Conservation (phyloP, 768 basidiomycete species). For the Termitomyces sp. region DNA sequence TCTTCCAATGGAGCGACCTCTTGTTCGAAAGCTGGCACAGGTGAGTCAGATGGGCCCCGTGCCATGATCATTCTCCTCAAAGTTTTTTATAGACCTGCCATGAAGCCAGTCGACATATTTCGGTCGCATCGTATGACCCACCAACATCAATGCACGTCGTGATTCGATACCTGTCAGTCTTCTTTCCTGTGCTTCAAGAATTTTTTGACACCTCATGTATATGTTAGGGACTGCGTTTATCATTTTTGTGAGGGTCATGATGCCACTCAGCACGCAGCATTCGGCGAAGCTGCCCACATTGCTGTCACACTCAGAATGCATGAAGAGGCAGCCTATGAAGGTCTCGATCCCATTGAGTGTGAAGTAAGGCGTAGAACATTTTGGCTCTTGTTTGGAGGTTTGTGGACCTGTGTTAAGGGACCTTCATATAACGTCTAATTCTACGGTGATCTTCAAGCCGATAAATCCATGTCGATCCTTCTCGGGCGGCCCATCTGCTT, state of each 20-base stretch:
- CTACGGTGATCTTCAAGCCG: conserved; percentile 41
- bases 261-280: conserved; percentile 81
- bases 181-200: neutral
- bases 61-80: neutral
- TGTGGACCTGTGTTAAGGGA: conserved; percentile 15
- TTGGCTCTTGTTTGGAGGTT: conserved; percentile 88
- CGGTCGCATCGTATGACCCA: conserved; percentile 77
- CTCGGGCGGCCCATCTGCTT: conserved; percentile 81
- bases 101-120: conserved; percentile 77
- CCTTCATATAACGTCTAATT: neutral
- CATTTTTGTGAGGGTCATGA: conserved; percentile 89
- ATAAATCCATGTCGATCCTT: conserved; percentile 86
- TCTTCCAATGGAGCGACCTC: conserved; percentile 78
- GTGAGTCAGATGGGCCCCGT: conserved; percentile 16
- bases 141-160: conserved; percentile 82
- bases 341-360: conserved; percentile 80
- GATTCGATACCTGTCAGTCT: conserved; percentile 80
- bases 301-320: conserved; percentile 81
- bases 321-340: conserved; percentile 79
- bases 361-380: conserved; percentile 83
- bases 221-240: conserved; percentile 70
- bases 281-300: conserved; percentile 82
- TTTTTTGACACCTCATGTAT: conserved; percentile 2
- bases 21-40: conserved; percentile 79
- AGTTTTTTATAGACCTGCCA: conserved; percentile 52